These are phyloP conservation scores for Colletotrichum chlorophyti DNA, from an alignment of 2,329 filamentous ascomycete species.

Conservation along the genomic window DNA sequence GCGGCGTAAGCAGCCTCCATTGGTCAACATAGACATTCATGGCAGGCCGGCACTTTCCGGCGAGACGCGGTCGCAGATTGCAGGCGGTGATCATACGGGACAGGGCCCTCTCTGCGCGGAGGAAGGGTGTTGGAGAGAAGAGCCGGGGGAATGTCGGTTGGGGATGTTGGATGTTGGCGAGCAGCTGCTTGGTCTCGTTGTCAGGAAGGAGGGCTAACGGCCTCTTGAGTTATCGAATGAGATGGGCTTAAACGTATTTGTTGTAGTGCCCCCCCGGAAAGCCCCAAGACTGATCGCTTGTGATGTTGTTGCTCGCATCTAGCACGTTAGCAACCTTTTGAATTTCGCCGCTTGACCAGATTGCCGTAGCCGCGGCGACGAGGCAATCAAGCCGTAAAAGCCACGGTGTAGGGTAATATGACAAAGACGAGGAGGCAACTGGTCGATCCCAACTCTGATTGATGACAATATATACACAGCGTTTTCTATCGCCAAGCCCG, in stretches of 20 bases:
- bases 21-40: too few relatives aligned
- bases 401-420: too few relatives aligned
- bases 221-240: background rate
- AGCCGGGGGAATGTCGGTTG: too few relatives aligned
- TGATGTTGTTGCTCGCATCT: too few relatives aligned
- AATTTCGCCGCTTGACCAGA: too few relatives aligned
- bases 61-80: background rate
- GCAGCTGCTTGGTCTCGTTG: background rate
- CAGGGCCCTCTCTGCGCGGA: background rate
- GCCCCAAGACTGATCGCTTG: too few relatives aligned
- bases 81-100: background rate
- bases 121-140: background rate
- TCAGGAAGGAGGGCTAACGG: background rate
- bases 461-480: slow-evolving; percentile 32
- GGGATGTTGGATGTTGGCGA: background rate
- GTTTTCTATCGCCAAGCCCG: slow-evolving; percentile 25
- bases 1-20: too few relatives aligned
- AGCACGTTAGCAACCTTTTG: too few relatives aligned
- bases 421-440: background rate
- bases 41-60: too few relatives aligned
- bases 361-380: background rate
- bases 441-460: slow-evolving; percentile 27
- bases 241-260: too few relatives aligned
- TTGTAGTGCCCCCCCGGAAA: too few relatives aligned
- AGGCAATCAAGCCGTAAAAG: background rate